Conservation (phyloP, 148 eudicot species). For the Spergularia bocconei region DNA sequence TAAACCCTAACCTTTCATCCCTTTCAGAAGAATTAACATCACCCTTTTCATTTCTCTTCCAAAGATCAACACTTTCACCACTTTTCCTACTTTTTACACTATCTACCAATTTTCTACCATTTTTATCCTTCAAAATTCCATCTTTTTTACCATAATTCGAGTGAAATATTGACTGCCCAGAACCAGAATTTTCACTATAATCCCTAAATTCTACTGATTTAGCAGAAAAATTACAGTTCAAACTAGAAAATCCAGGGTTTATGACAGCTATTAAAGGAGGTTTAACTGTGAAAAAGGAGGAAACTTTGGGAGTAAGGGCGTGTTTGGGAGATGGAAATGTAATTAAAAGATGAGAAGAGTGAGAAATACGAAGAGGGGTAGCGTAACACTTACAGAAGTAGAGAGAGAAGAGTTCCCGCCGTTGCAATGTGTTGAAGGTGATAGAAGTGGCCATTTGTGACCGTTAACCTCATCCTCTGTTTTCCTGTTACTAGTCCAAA, state of each 20-base stretch:
- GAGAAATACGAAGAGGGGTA: conserved; percentile 35
- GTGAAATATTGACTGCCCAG: conserved; percentile 21
- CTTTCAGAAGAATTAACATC: conserved; percentile 31
- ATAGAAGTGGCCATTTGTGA: conserved; percentile 68
- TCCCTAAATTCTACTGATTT: conserved; percentile 4
- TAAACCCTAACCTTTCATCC: neutral
- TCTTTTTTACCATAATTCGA: neutral
- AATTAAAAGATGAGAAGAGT: conserved; percentile 22
- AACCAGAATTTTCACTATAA: neutral
- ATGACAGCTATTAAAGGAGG: conserved; percentile 19
- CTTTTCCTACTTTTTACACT: conserved; percentile 11
- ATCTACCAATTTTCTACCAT: conserved; percentile 5
- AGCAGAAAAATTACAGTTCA: conserved; percentile 27
- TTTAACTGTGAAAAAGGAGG: conserved; percentile 28
- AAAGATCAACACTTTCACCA: conserved; percentile 12
- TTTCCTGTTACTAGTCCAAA: neutral
- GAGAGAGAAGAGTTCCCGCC: conserved; percentile 39
- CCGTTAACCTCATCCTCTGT: conserved; percentile 35
- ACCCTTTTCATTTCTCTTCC: conserved; percentile 21
- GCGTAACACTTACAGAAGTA: conserved; percentile 48
- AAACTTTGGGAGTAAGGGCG: conserved; percentile 25
- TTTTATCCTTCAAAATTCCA: neutral
- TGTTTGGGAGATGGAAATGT: conserved; percentile 37
- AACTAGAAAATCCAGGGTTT: conserved; percentile 20
- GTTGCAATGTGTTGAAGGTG: conserved; percentile 41